A percentile compares a stretch with the other conserved stretches of the same genome.
Conservation (phyloP, 192 early-diverging fungal species). For the Coemansia aciculifera region DNA sequence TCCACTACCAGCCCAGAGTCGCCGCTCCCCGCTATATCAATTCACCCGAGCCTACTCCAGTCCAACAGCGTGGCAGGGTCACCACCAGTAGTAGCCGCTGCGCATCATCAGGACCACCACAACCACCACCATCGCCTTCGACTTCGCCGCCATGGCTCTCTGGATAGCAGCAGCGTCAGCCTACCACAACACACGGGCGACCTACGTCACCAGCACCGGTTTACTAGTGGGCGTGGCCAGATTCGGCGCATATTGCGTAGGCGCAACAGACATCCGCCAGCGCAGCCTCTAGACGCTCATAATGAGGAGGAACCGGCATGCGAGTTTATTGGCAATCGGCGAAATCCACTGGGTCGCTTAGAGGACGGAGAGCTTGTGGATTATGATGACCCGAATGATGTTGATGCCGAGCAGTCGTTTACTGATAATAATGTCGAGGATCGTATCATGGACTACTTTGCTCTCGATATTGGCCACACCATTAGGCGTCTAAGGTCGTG, state of each 20-base stretch:
- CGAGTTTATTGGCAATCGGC: slow-evolving; percentile 45
- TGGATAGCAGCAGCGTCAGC: not conserved
- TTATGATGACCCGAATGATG: slow-evolving; percentile 47
- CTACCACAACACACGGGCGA: not conserved
- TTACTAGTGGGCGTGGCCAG: slow-evolving; percentile 3
- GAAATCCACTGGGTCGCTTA: slow-evolving; percentile 43
- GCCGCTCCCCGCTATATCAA: slow-evolving; percentile 12
- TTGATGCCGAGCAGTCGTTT: slow-evolving; percentile 40
- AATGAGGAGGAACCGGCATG: slow-evolving; percentile 20
- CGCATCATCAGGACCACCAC: not conserved
- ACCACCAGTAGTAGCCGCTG: not conserved
- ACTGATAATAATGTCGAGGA: slow-evolving; percentile 50
- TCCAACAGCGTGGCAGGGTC: not conserved
- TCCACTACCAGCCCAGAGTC: not conserved
- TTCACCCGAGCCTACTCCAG: slow-evolving; percentile 22
- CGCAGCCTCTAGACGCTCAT: not conserved
- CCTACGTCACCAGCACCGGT: slow-evolving; percentile 7
- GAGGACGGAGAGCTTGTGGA: slow-evolving; percentile 52
- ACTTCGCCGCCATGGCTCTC: not conserved
- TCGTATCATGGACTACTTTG: slow-evolving; percentile 44
- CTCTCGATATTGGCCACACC: slow-evolving; percentile 24
- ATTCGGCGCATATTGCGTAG: slow-evolving; percentile 33
- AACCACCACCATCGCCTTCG: not conserved
- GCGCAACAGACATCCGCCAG: slow-evolving; percentile 5
- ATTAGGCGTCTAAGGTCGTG: slow-evolving; percentile 31